These are phyloP conservation scores for Aspergillus ochraceoroseus DNA, from an alignment of 2,329 filamentous ascomycete species.

Conservation along the genomic window DNA sequence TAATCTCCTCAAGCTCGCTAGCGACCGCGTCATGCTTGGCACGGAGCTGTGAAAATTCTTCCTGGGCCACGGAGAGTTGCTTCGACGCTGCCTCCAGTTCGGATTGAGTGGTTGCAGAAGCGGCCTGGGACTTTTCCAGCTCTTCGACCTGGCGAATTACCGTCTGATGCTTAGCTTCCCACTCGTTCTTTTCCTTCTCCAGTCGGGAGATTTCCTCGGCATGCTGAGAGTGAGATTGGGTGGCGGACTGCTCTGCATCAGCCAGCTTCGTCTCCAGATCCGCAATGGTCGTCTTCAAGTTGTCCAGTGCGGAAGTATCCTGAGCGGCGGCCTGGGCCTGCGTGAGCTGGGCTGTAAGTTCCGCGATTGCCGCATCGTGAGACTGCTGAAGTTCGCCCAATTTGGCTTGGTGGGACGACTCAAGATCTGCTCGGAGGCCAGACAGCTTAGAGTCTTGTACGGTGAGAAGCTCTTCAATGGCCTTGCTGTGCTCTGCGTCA, in stretches of 20 bases:
- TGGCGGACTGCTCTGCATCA: conserved; percentile 46
- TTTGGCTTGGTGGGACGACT: conserved; percentile 34
- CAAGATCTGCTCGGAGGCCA: conserved; percentile 35
- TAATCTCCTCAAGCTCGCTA: conserved; percentile 32
- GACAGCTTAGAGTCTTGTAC: conserved; percentile 40
- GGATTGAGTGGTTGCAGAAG: conserved; percentile 68
- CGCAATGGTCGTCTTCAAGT: conserved; percentile 39
- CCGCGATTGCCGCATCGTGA: conserved; percentile 34
- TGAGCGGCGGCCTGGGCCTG: conserved; percentile 35
- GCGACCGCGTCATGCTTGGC: conserved; percentile 28
- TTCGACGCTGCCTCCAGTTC: conserved; percentile 63
- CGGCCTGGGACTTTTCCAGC: conserved; percentile 74
- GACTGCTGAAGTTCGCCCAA: conserved; percentile 34
- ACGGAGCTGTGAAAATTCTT: conserved; percentile 33
- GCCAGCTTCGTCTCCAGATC: conserved; percentile 62
- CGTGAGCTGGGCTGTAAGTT: conserved; percentile 33
- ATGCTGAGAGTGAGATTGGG: conserved; percentile 42
- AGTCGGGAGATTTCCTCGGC: conserved; percentile 47
- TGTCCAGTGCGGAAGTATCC: conserved; percentile 37
- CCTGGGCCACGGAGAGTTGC: conserved; percentile 34
- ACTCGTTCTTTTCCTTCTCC: conserved; percentile 42
- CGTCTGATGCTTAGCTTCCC: conserved; percentile 40
- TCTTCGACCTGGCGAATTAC: conserved; percentile 61
- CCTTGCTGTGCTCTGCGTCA: conserved; percentile 38
- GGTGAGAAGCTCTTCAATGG: conserved; percentile 40